These are phyloP conservation scores for Plasmodium relictum DNA, from an alignment of 169 alveolate species.

Conservation along the genomic window DNA sequence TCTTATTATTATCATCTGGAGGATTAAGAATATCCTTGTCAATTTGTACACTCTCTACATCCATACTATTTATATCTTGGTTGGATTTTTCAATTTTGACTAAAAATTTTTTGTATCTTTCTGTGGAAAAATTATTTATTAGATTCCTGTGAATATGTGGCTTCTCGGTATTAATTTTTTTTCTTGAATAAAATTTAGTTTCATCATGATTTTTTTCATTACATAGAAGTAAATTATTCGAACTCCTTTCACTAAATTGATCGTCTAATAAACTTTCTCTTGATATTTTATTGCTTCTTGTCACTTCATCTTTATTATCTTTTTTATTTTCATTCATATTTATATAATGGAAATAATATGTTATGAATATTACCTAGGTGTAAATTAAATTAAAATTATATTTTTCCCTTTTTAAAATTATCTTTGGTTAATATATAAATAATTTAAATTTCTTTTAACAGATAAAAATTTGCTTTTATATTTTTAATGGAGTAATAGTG, in stretches of 20 bases:
- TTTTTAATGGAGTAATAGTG: no score
- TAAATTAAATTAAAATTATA: no score
- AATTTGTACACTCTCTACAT: constrained; percentile 46
- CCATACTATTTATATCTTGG: constrained; percentile 50
- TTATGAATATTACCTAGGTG: neutral
- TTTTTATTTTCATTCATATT: constrained; percentile 33
- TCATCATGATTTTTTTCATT: constrained; percentile 13
- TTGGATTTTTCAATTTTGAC: constrained; percentile 66
- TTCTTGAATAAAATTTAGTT: constrained; percentile 1
- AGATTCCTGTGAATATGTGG: constrained; percentile 53
- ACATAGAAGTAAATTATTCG: constrained; percentile 34
- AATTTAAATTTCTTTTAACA: no score
- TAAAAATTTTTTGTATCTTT: constrained; percentile 49
- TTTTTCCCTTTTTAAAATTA: no score
- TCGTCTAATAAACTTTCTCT: constrained; percentile 74
- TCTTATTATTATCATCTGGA: constrained; percentile 19
- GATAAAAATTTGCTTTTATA: no score
- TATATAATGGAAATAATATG: neutral
- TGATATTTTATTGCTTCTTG: neutral
- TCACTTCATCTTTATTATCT: constrained; percentile 13
- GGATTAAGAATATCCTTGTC: constrained; percentile 63
- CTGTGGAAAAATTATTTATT: constrained; percentile 26
- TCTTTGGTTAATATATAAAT: no score
- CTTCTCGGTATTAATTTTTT: constrained; percentile 28
- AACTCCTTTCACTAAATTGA: constrained; percentile 25